Conservation (phyloP, 768 basidiomycete genomes). For the Mycena vitilis region DNA sequence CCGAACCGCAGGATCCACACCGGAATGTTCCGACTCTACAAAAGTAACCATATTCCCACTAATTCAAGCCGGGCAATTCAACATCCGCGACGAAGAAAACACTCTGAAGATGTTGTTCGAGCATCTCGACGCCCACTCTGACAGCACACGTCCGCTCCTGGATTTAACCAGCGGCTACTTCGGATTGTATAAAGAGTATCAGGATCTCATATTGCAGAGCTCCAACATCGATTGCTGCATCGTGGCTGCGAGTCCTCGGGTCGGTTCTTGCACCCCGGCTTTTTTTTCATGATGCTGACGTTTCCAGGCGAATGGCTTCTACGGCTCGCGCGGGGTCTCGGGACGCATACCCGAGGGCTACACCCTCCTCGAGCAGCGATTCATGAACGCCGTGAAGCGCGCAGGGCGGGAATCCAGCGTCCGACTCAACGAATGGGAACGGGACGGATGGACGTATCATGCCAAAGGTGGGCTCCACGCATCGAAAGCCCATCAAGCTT, state of each 20-base stretch:
- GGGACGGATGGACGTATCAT: conserved; percentile 96
- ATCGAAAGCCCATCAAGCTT: not conserved
- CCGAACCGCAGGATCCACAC: conserved; percentile 4
- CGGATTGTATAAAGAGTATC: conserved; percentile 85
- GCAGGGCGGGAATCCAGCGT: conserved; percentile 67
- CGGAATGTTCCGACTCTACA: conserved; percentile 40
- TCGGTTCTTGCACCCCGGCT: conserved; percentile 53
- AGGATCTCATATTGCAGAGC: conserved; percentile 71
- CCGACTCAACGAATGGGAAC: conserved; percentile 88
- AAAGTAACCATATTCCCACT: conserved; percentile 78
- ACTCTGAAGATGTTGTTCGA: conserved; percentile 69
- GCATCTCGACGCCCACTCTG: conserved; percentile 46
- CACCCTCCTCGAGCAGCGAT: conserved; percentile 86
- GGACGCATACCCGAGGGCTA: conserved; percentile 96
- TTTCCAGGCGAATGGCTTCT: conserved; percentile 93
- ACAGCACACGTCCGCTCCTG: conserved; percentile 55
- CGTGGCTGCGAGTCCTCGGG: conserved; percentile 89
- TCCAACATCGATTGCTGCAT: conserved; percentile 73
- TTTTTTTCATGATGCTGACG: conserved; percentile 6
- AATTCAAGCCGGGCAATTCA: conserved; percentile 91
- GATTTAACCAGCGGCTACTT: conserved; percentile 98
- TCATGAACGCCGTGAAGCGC: conserved; percentile 73
- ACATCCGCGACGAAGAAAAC: conserved; percentile 86
- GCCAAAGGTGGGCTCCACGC: conserved; percentile 80
- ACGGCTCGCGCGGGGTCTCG: conserved; percentile 88